phyloP scores from a whole-genome alignment of 768 basidiomycete genomes.

The Lactifluus rugatus region DNA sequence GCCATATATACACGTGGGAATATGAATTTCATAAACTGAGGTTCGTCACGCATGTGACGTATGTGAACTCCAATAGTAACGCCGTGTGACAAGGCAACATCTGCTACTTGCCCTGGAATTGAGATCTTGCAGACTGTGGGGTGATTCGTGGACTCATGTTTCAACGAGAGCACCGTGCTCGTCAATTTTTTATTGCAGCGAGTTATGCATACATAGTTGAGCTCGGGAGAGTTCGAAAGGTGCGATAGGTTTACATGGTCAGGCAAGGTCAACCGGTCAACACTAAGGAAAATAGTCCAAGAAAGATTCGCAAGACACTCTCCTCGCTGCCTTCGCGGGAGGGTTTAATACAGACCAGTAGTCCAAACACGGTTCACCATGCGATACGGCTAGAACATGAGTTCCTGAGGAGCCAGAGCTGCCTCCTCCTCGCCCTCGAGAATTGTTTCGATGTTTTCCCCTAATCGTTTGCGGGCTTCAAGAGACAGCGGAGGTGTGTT shows the following conservation, averaged over 20 bases:
- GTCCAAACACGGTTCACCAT: background rate
- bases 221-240: background rate
- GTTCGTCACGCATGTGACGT: no score
- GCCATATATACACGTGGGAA: no score
- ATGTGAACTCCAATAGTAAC: no score
- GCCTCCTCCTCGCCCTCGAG: constrained; percentile 58
- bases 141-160: no score
- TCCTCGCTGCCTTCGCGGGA: background rate
- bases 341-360: background rate
- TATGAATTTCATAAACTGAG: no score
- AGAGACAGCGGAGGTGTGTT: constrained; percentile 38
- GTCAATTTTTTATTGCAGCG: no score
- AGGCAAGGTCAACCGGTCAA: background rate
- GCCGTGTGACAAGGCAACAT: no score
- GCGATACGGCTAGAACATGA: background rate
- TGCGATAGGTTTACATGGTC: background rate
- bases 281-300: background rate
- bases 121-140: no score
- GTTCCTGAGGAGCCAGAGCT: constrained; percentile 27
- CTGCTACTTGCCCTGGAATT: no score
- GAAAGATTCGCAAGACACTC: background rate
- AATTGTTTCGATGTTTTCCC: constrained; percentile 49
- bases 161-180: no score
- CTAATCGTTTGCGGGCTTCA: constrained; percentile 53
- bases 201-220: no score